phyloP scores from a whole-genome alignment of 306 rosid genomes.

The Amphicarpaea edgeworthii region DNA sequence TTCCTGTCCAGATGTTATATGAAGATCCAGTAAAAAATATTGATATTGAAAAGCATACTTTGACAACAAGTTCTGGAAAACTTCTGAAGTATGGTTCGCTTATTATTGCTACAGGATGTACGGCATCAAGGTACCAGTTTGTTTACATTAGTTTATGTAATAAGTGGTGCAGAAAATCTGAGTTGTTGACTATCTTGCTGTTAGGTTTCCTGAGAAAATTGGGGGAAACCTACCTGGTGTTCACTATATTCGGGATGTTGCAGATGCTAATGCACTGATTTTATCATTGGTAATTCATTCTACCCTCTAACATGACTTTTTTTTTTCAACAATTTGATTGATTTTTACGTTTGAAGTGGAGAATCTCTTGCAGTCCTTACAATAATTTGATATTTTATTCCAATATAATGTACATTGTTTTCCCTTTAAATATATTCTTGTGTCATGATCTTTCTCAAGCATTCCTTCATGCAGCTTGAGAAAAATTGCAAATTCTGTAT shows the following conservation, averaged over 20 bases:
- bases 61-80: constrained; percentile 84
- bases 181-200: constrained; percentile 40
- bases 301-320: neutral
- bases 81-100: constrained; percentile 86
- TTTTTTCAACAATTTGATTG: constrained; percentile 18
- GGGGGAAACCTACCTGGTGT: constrained; percentile 92
- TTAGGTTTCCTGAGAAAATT: constrained; percentile 87
- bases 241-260: constrained; percentile 93
- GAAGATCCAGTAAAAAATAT: constrained; percentile 72
- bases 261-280: constrained; percentile 86
- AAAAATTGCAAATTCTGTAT: constrained; percentile 28
- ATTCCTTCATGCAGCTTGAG: constrained; percentile 32
- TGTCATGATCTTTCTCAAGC: constrained; percentile 23
- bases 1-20: constrained; percentile 67
- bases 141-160: constrained; percentile 21
- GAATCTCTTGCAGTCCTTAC: neutral
- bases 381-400: constrained; percentile 22
- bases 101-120: constrained; percentile 83
- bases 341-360: constrained; percentile 9
- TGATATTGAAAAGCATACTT: constrained; percentile 71
- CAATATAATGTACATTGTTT: constrained; percentile 7
- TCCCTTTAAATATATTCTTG: constrained; percentile 14
- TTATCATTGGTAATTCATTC: constrained; percentile 68
- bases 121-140: constrained; percentile 77
- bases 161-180: constrained; percentile 38